Conservation (phyloP, 2,329 filamentous ascomycete genomes). For the Alternaria triticina region DNA sequence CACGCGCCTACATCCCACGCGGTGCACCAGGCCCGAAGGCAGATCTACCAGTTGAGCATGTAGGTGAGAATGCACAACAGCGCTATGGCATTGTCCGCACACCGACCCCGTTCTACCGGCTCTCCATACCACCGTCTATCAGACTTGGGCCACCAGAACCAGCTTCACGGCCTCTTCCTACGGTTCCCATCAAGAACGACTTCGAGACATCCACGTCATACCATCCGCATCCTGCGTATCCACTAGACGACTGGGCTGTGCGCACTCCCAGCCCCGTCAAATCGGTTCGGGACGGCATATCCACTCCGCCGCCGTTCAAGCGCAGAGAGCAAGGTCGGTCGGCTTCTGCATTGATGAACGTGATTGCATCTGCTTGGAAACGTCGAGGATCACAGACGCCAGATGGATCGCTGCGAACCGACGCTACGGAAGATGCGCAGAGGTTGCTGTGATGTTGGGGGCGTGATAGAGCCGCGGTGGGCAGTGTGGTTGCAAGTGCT, state of each 20-base stretch:
- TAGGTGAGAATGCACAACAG: constrained; percentile 1
- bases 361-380: constrained; percentile 33
- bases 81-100: constrained; percentile 7
- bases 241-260: constrained; percentile 32
- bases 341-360: constrained; percentile 27
- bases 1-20: constrained; percentile 20
- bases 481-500: not conserved
- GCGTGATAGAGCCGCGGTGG: not conserved
- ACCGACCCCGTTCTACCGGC: constrained; percentile 19
- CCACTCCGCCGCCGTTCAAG: constrained; percentile 26
- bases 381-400: constrained; percentile 17
- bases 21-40: constrained; percentile 9
- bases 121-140: constrained; percentile 35
- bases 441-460: constrained; percentile 11
- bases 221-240: constrained; percentile 32
- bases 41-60: not conserved
- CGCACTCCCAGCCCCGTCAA: constrained; percentile 39
- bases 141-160: constrained; percentile 21
- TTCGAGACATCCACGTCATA: constrained; percentile 23
- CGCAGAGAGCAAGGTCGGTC: constrained; percentile 16
- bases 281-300: constrained; percentile 24
- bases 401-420: not conserved
- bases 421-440: constrained; percentile 1
- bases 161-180: constrained; percentile 15
- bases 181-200: constrained; percentile 26